phyloP scores from a whole-genome alignment of 345 rosid species.

The Xanthoceras sorbifolium region DNA sequence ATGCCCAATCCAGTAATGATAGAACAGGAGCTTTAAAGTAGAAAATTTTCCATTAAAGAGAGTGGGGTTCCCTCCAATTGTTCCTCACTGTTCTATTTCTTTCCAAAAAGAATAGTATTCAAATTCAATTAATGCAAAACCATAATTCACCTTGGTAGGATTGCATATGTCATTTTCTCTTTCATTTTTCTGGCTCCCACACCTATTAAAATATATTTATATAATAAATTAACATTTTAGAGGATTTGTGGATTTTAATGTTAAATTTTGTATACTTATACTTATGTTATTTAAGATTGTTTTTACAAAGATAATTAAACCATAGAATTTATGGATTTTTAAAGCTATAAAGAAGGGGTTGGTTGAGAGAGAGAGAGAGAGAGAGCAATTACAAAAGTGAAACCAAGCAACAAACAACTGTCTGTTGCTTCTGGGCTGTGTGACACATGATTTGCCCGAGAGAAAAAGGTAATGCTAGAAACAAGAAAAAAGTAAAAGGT shows the following conservation, averaged over 20 bases:
- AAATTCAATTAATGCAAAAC: neutral
- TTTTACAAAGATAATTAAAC: too few species aligned
- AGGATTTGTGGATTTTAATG: too few species aligned
- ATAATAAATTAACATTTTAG: too few species aligned
- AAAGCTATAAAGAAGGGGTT: slow-evolving; percentile 5
- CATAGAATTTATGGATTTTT: too few species aligned
- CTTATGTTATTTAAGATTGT: too few species aligned
- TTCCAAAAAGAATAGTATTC: slow-evolving; percentile 1
- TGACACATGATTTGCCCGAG: slow-evolving; percentile 63
- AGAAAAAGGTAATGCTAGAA: slow-evolving; percentile 41
- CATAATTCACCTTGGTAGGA: neutral
- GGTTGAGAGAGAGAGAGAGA: too few species aligned
- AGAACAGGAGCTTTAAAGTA: slow-evolving; percentile 15
- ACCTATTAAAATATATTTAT: too few species aligned
- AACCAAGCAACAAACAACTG: slow-evolving; percentile 33
- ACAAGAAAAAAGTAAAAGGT: slow-evolving; percentile 33
- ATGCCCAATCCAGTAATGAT: slow-evolving; percentile 11
- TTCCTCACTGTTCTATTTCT: neutral
- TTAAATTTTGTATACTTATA: too few species aligned
- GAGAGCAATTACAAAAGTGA: slow-evolving; percentile 25
- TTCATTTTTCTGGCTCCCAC: too few species aligned
- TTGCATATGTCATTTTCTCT: neutral
- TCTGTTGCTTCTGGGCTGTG: slow-evolving; percentile 34
- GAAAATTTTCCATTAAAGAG: slow-evolving; percentile 15
- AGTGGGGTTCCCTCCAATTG: slow-evolving; percentile 23